These are phyloP conservation scores for Acacia concinna DNA, from an alignment of 331 rosid genomes.

Conservation along the genomic window DNA sequence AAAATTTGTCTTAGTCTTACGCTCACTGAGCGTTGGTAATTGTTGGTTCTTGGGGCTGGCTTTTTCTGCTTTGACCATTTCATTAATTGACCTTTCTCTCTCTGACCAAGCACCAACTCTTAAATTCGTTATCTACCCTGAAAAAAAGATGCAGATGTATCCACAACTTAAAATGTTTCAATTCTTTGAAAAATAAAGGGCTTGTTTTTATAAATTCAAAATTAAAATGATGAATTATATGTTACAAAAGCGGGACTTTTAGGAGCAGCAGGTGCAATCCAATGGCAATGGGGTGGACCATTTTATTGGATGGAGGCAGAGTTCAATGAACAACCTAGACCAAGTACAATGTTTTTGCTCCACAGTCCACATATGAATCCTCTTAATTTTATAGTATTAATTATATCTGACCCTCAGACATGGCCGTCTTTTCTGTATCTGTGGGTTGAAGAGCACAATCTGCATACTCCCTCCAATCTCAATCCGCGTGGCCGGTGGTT, in stretches of 20 bases:
- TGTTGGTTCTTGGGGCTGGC: constrained; percentile 5
- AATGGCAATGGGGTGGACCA: constrained; percentile 44
- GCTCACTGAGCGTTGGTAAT: too few relatives aligned
- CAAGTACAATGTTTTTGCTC: constrained; percentile 42
- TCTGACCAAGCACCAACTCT: background rate
- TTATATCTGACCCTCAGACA: background rate
- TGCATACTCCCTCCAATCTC: background rate
- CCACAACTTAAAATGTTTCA: background rate
- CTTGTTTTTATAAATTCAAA: background rate
- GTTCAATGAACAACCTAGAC: constrained; percentile 29
- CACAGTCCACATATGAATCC: background rate
- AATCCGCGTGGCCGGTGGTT: background rate
- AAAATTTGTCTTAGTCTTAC: too few relatives aligned
- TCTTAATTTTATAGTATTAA: background rate
- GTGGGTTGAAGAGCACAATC: constrained; percentile 28
- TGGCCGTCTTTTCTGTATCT: background rate
- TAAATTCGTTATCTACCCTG: background rate
- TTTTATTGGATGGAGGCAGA: constrained; percentile 33
- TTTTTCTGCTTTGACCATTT: constrained; percentile 1
- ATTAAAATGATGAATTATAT: background rate
- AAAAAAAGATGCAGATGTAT: background rate
- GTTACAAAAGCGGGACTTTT: background rate
- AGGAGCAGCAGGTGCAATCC: too few relatives aligned
- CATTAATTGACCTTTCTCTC: background rate
- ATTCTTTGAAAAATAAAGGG: background rate